Evolutionary conservation across 2,329 filamentous ascomycete genomes (phyloP).

Genomic region (Eutypella sp.): DNA sequence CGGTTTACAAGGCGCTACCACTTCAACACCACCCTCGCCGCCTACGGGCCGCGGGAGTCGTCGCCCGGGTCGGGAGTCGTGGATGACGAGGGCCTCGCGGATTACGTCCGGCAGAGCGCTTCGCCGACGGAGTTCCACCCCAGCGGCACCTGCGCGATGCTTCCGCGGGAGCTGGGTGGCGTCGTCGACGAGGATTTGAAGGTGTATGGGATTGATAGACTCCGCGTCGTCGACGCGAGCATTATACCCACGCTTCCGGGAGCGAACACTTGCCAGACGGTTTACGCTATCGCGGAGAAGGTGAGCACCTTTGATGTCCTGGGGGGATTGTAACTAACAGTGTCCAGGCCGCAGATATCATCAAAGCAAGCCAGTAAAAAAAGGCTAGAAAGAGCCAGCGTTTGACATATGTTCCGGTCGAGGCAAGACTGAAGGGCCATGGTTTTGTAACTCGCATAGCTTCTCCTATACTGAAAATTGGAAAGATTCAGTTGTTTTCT

Average conservation of each 20-base stretch:
- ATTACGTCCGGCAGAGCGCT: conserved; percentile 14
- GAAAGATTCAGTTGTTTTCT: too few species aligned
- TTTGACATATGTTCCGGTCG: too few species aligned
- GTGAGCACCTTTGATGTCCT: conserved; percentile 7
- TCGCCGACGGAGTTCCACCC: conserved; percentile 33
- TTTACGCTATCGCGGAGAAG: conserved; percentile 49
- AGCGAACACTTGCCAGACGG: conserved; percentile 43
- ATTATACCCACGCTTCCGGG: conserved; percentile 41
- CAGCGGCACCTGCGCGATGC: conserved; percentile 40
- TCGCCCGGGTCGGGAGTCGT: conserved; percentile 25
- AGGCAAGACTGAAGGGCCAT: too few species aligned
- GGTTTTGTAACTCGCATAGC: too few species aligned
- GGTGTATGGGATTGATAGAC: conserved; percentile 40
- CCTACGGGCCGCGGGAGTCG: conserved; percentile 28
- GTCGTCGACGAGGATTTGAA: conserved; percentile 38
- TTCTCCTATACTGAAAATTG: too few species aligned
- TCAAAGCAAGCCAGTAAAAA: conserved; percentile 4
- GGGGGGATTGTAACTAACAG: conserved; percentile 3
- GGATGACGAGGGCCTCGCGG: conserved; percentile 28
- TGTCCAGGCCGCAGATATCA: conserved; percentile 14
- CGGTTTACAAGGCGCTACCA: conserved; percentile 31
- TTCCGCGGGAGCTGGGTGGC: conserved; percentile 38
- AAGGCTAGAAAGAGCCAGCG: too few species aligned
- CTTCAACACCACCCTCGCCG: conserved; percentile 31
- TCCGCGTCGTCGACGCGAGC: conserved; percentile 43